These are phyloP conservation scores for Myriosclerotinia scirpicola DNA, from an alignment of 2,329 filamentous ascomycete species.

Conservation along the genomic window DNA sequence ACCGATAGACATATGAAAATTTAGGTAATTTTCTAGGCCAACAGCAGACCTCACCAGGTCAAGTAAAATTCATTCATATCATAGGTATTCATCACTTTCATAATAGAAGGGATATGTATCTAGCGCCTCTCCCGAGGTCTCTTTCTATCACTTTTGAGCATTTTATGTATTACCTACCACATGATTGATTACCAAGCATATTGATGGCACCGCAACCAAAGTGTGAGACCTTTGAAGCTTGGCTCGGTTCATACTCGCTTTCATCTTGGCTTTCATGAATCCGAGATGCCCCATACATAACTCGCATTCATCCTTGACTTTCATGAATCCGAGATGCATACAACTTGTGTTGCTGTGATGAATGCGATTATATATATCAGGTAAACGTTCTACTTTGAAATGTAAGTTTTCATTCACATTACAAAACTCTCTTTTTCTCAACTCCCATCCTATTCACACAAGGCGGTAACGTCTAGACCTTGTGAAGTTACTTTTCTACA, in stretches of 20 bases:
- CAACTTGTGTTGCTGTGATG: background rate
- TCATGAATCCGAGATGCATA: conserved; percentile 16
- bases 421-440: background rate
- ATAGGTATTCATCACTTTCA: too few species aligned
- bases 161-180: too few species aligned
- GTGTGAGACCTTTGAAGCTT: too few species aligned
- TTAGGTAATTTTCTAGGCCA: too few species aligned
- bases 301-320: conserved; percentile 14
- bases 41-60: too few species aligned
- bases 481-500: background rate
- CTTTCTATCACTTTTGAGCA: too few species aligned
- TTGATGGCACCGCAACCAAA: too few species aligned
- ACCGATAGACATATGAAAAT: background rate
- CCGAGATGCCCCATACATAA: conserved; percentile 4
- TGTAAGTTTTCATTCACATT: background rate
- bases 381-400: background rate
- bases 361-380: background rate
- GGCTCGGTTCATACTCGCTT: background rate
- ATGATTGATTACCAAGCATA: too few species aligned
- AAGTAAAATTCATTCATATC: too few species aligned
- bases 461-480: background rate
- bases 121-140: too few species aligned
- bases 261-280: conserved; percentile 12
- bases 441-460: background rate
- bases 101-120: too few species aligned